phyloP scores from a whole-genome alignment of 1,139 yeast genomes.

The Sugiyamaella xylanicola region DNA sequence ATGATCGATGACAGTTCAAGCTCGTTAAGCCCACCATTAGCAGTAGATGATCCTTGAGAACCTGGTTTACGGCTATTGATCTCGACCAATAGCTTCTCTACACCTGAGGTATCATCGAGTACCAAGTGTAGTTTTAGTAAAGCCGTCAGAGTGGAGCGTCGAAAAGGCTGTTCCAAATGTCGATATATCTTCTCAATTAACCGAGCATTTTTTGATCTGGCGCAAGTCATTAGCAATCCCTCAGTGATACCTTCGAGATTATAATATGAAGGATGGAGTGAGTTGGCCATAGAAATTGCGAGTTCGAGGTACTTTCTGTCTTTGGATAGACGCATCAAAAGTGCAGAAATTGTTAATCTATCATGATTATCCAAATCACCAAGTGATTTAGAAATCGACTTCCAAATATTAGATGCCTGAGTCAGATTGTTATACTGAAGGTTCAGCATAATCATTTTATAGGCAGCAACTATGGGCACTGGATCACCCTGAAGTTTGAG shows the following conservation, averaged over 20 bases:
- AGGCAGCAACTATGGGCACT: conserved; percentile 28
- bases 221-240: conserved; percentile 33
- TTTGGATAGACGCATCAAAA: conserved; percentile 33
- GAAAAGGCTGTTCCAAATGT: conserved; percentile 31
- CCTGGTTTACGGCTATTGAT: conserved; percentile 30
- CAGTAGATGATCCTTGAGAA: conserved; percentile 10
- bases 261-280: conserved; percentile 35
- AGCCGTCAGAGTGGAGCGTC: conserved; percentile 40
- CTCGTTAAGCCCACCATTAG: conserved; percentile 20
- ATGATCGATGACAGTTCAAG: conserved; percentile 32
- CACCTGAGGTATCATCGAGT: conserved; percentile 47
- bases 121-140: conserved; percentile 46
- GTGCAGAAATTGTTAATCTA: conserved; percentile 25
- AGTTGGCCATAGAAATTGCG: conserved; percentile 34
- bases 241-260: conserved; percentile 33
- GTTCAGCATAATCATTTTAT: conserved; percentile 26
- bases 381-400: conserved; percentile 19
- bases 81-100: conserved; percentile 45
- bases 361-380: conserved; percentile 23
- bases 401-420: conserved; percentile 28
- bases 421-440: conserved; percentile 24
- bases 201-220: conserved; percentile 29
- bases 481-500: conserved; percentile 26
- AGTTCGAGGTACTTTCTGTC: conserved; percentile 23
- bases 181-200: conserved; percentile 32